Percentiles rank a stretch among this genome's conserved stretches.
Conservation (phyloP, 2,329 filamentous ascomycete genomes). For the Trichophyton equinum region DNA sequence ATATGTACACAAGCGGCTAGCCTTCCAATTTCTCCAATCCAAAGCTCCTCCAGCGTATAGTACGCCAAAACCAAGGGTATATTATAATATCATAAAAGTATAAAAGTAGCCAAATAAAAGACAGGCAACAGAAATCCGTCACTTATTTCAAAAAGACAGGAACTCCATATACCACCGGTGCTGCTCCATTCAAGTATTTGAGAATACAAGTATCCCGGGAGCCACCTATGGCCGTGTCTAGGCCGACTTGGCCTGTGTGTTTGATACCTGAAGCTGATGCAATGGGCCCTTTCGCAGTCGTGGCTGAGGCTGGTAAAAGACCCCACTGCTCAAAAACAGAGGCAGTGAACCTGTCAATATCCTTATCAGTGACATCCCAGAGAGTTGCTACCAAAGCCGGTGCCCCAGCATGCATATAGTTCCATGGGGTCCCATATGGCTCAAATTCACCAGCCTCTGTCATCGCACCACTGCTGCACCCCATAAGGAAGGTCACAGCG, state of each 20-base stretch:
- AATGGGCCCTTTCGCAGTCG: background rate
- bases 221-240: slow-evolving; percentile 63
- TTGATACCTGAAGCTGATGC: background rate
- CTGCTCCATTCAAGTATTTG: slow-evolving; percentile 83
- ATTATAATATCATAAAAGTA: background rate
- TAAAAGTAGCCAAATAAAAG: background rate
- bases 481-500: slow-evolving; percentile 80
- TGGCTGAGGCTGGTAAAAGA: slow-evolving; percentile 36
- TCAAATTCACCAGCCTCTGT: slow-evolving; percentile 77
- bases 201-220: slow-evolving; percentile 72
- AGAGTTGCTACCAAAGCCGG: slow-evolving; percentile 83
- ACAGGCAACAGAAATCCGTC: background rate
- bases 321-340: slow-evolving; percentile 78
- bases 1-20: background rate
- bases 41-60: background rate
- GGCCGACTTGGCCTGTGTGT: background rate
- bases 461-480: slow-evolving; percentile 76
- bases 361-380: slow-evolving; percentile 96
- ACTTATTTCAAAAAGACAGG: slow-evolving; percentile 60
- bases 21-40: background rate
- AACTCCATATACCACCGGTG: slow-evolving; percentile 87
- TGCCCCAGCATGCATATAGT: slow-evolving; percentile 78
- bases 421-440: slow-evolving; percentile 76
- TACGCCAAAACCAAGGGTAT: background rate
- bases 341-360: slow-evolving; percentile 86